Evolutionary conservation across 805 yeast genomes (phyloP), one percentile per base, ranked within the genome.

Genomic region (Nakazawaea wyomingensis): DNA sequence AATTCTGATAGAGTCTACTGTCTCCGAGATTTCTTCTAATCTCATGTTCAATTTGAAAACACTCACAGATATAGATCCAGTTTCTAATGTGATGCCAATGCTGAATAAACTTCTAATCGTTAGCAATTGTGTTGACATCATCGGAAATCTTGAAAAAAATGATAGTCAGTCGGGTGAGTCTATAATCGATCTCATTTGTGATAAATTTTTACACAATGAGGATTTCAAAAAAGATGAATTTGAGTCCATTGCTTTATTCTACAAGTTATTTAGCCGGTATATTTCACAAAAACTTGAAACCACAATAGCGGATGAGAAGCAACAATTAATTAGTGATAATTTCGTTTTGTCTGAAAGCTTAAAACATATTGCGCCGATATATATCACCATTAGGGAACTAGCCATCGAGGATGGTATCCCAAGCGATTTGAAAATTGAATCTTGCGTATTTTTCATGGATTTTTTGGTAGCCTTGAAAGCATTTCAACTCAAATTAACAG

Each of bases 401-500:
- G 7, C 31, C 5, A 19, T 27, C 3, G 35, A 35, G 13, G 33
- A 30, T 16, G 43, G 34, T 28, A 14, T 33, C 10, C 19, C 18
- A 14, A 28, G 20, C 8, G 31, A 39, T n/a, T 36, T 47, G 26
- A 43, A 37, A 32, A 4, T 36, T 14, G 43, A 30, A 19, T 19
- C 33, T 7, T 36, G 44, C 4, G 35, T 34, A 7, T 41, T 14
- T 20, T 32, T 45, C 7, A 58, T 62, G 34, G 74, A 70, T 51
- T 37, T 66, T 3, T 19, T 65, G 17, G 55, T 59, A 2, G 56
- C 67, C 1, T 44, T 71, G 30, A 61, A 62, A 37, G 51, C 62
- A 1, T 70, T 69, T 44, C 56, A 61, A 34, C 47, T 52, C 14
- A 66, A 61, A 45, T 65, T 57, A 44, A 45, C 49, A 6, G 48